A percentile compares a stretch with the other conserved stretches of the same genome.
Evolutionary conservation across 2,329 filamentous ascomycete genomes (phyloP).

Genomic region (Pseudopyricularia cyperi): DNA sequence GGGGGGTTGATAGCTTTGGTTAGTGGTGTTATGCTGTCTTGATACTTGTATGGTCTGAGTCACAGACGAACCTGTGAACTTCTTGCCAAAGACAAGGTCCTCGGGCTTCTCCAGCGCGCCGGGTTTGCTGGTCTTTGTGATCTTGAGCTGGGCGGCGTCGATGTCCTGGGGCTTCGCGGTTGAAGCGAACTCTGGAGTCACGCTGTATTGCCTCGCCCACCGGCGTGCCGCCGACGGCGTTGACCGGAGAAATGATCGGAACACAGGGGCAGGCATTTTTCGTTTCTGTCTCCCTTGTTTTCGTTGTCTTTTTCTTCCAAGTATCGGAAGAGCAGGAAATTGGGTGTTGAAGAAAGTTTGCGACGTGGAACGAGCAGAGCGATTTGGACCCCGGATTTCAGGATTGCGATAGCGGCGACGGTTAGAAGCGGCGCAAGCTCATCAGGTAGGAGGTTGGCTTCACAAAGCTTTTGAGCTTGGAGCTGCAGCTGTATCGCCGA

Average conservation of each 20-base stretch:
- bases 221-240: constrained; percentile 18
- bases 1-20: neutral
- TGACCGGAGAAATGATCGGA: constrained; percentile 12
- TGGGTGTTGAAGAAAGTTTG: neutral
- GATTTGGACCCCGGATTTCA: neutral
- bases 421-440: neutral
- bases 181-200: constrained; percentile 35
- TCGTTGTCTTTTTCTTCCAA: neutral
- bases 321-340: neutral
- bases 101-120: constrained; percentile 62
- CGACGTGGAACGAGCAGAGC: neutral
- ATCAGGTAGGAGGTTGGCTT: too few relatives aligned
- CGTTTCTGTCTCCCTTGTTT: neutral
- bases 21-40: neutral
- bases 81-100: constrained; percentile 78
- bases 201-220: constrained; percentile 35
- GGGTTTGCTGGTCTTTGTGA: constrained; percentile 64
- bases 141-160: constrained; percentile 61
- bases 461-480: neutral
- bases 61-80: constrained; percentile 62
- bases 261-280: constrained; percentile 18
- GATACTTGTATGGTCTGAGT: neutral
- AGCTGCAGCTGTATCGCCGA: neutral
- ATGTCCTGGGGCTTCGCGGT: constrained; percentile 48
- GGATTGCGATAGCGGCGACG: neutral